Conservation (phyloP, 371 early-diverging fungal species). For the Umbelopsis sp. region DNA sequence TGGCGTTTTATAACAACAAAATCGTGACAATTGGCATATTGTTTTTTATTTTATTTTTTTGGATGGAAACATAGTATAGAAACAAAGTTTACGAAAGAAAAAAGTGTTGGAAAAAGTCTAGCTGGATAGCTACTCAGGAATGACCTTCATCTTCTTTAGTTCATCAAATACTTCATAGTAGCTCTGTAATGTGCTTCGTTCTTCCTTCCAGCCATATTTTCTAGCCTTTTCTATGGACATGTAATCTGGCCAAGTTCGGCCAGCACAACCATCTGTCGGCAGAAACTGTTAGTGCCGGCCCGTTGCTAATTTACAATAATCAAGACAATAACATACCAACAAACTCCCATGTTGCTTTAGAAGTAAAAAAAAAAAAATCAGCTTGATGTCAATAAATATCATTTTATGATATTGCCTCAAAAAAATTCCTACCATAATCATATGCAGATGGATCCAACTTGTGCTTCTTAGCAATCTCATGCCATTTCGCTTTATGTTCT, state of each 20-base stretch:
- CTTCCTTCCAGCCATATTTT: constrained; percentile 4
- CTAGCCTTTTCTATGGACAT: constrained; percentile 14
- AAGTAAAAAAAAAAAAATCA: neutral
- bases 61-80: no score
- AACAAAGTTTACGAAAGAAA: no score
- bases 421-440: constrained; percentile 6
- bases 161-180: constrained; percentile 20
- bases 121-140: constrained; percentile 5
- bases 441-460: constrained; percentile 23
- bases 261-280: constrained; percentile 6
- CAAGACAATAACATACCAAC: constrained; percentile 21
- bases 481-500: constrained; percentile 16
- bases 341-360: constrained; percentile 21
- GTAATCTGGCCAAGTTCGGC: constrained; percentile 19
- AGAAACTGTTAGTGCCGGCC: neutral
- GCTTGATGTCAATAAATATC: neutral
- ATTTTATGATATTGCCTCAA: neutral
- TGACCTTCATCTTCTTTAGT: constrained; percentile 16
- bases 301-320: neutral
- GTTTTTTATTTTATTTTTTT: no score
- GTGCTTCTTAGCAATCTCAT: constrained; percentile 24
- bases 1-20: no score
- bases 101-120: no score
- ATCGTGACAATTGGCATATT: no score
- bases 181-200: neutral